These are phyloP conservation scores for Aspergillus novofumigatus DNA, from an alignment of 2,329 filamentous ascomycete species.

Conservation along the genomic window DNA sequence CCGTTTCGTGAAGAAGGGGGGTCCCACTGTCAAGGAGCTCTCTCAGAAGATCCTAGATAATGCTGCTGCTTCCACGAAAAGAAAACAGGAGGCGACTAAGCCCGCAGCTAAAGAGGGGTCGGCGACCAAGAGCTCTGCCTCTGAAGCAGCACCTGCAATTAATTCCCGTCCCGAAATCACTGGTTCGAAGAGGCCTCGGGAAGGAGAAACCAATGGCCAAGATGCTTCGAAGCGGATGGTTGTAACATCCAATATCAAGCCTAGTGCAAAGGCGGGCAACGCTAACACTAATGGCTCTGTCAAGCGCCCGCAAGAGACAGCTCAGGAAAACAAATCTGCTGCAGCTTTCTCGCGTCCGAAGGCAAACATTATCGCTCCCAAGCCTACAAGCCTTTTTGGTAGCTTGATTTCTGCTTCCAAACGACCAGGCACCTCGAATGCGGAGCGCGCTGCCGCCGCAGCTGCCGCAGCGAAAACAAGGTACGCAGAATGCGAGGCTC, in stretches of 20 bases:
- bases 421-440: conserved; percentile 48
- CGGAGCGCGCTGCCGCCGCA: conserved; percentile 43
- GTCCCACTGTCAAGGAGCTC: conserved; percentile 52
- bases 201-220: conserved; percentile 32
- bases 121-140: conserved; percentile 18
- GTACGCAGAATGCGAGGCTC: conserved; percentile 21
- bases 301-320: conserved; percentile 25
- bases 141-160: conserved; percentile 11
- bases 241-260: conserved; percentile 32
- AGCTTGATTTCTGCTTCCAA: conserved; percentile 47
- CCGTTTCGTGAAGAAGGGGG: conserved; percentile 56
- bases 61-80: conserved; percentile 42
- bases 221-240: conserved; percentile 38
- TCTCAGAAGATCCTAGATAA: conserved; percentile 53
- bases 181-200: conserved; percentile 38
- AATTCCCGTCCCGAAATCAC: conserved; percentile 17
- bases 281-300: conserved; percentile 17
- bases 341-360: conserved; percentile 30
- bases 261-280: conserved; percentile 23
- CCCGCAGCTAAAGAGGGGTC: conserved; percentile 35
- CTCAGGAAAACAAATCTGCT: conserved; percentile 30
- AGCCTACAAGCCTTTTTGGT: conserved; percentile 45
- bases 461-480: conserved; percentile 34
- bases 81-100: conserved; percentile 37
- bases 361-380: conserved; percentile 37